Evolutionary conservation across 2,329 filamentous ascomycete species (phyloP).

Genomic region (Colletotrichum ledebouriae): DNA sequence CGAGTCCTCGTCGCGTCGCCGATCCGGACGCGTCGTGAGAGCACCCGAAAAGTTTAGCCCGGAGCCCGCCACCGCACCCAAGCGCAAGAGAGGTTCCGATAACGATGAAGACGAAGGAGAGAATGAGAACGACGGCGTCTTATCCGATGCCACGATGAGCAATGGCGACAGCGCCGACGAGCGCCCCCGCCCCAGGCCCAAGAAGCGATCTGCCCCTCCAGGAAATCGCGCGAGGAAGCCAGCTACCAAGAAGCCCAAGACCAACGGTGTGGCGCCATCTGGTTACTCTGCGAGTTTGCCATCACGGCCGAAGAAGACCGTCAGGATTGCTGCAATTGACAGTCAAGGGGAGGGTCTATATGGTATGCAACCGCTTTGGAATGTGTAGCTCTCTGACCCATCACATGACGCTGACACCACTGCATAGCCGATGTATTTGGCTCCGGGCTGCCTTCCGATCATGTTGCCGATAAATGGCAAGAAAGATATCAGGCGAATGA

Average conservation of each 20-base stretch:
- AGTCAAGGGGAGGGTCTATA: constrained; percentile 67
- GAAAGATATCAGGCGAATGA: constrained; percentile 68
- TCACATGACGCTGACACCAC: constrained; percentile 46
- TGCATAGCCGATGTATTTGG: constrained; percentile 72
- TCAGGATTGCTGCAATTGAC: constrained; percentile 64
- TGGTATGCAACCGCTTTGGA: constrained; percentile 55
- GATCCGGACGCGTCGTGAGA: constrained; percentile 76
- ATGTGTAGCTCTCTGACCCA: constrained; percentile 40
- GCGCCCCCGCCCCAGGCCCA: constrained; percentile 43
- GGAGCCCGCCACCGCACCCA: constrained; percentile 63
- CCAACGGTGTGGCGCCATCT: constrained; percentile 61
- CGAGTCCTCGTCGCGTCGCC: constrained; percentile 69
- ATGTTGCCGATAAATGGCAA: constrained; percentile 73
- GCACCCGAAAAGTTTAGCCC: constrained; percentile 71
- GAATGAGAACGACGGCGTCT: constrained; percentile 62
- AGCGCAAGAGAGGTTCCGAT: constrained; percentile 69
- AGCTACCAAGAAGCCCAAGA: constrained; percentile 74
- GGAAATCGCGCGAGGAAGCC: constrained; percentile 66
- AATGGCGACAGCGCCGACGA: constrained; percentile 60
- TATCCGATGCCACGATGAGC: constrained; percentile 61
- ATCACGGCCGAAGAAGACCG: constrained; percentile 69
- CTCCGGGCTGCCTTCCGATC: constrained; percentile 67
- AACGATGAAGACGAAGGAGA: constrained; percentile 62
- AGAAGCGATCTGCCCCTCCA: constrained; percentile 50
- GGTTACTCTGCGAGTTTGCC: constrained; percentile 60